These are phyloP conservation scores for Aphanoascus verrucosus DNA, from an alignment of 2,329 filamentous ascomycete genomes.

Conservation along the genomic window DNA sequence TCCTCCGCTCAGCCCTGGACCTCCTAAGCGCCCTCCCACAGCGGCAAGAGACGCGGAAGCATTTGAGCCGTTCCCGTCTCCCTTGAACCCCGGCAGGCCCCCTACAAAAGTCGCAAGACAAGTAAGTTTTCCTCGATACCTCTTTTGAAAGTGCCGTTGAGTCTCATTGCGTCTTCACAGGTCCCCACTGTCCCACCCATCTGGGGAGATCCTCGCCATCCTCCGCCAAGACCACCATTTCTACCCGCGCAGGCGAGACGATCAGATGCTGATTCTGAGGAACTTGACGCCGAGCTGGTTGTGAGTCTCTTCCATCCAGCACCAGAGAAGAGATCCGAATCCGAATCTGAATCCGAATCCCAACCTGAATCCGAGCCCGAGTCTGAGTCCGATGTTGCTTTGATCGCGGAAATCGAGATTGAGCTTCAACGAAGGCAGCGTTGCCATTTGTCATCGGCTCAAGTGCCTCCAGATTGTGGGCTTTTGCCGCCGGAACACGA, in stretches of 20 bases:
- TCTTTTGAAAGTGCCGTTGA: not conserved
- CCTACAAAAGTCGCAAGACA: not conserved
- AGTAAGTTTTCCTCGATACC: not conserved
- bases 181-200: not conserved
- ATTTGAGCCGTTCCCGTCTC: not conserved
- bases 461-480: not conserved
- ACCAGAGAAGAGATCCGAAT: not conserved
- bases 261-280: not conserved
- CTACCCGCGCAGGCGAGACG: not conserved
- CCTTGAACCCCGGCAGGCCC: not conserved
- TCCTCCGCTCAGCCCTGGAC: too few relatives aligned
- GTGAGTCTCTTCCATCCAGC: not conserved
- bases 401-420: not conserved
- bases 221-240: not conserved
- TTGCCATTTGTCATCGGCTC: not conserved
- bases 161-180: not conserved
- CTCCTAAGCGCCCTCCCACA: too few relatives aligned
- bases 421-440: not conserved
- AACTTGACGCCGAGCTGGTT: too few relatives aligned
- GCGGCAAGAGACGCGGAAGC: not conserved
- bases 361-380: too few relatives aligned
- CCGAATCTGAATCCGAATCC: not conserved
- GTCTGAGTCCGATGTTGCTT: not conserved
- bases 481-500: not conserved
- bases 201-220: conserved; percentile 7